Evolutionary conservation across 1,284 basidiomycete species (phyloP), one percentile per base, ranked within the genome.

Genomic region (Ganoderma boninense): DNA sequence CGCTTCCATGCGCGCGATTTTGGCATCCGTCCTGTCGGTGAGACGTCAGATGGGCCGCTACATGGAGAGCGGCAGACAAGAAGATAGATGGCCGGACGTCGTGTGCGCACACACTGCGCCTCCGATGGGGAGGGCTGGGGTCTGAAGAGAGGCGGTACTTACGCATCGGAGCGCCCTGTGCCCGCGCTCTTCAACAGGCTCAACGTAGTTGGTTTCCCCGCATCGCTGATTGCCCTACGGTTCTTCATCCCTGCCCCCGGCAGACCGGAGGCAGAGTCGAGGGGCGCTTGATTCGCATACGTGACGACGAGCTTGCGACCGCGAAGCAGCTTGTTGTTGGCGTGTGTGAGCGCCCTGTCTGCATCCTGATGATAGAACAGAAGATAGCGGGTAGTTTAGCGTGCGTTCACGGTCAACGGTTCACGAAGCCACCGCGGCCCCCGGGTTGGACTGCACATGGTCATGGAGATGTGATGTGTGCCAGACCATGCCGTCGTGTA

Each of bases 1-100:
- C 5, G 97, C 97, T 81, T 99, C 97, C 87, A 98, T 93, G 72
- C 93, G 90, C 1, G 96, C 96, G 75, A 99, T 99, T 82, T 98
- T 98, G 73, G 92, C 91, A 62, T 89, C 85, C 1, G 95, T 96
- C 68, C 95, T 96, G 75, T 44, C 14, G 46, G 59, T 54, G 38
- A 63, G 32, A 23, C 7, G 44, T 49, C 62, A 64, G 62, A 23
- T n/a, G 11, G 63, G 32, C 7, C 44, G 29, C 20, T 26, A 23
- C 23, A 8, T 16, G n/a, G 40, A 62, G 23, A 10, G 23, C 11
- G 49, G 23, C 11, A 11, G 20, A 52, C 13, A 4, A 59, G 32
- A 16, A 4, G 18, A 10, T 35, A 38, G 40, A 11, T 10, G 11
- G 59, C 59, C 8, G 59, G n/a, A 26, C 32, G 29, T 11, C 23